These are phyloP conservation scores for Mesostigma viride DNA, from an alignment of 139 green algal genomes.

Conservation along the genomic window DNA sequence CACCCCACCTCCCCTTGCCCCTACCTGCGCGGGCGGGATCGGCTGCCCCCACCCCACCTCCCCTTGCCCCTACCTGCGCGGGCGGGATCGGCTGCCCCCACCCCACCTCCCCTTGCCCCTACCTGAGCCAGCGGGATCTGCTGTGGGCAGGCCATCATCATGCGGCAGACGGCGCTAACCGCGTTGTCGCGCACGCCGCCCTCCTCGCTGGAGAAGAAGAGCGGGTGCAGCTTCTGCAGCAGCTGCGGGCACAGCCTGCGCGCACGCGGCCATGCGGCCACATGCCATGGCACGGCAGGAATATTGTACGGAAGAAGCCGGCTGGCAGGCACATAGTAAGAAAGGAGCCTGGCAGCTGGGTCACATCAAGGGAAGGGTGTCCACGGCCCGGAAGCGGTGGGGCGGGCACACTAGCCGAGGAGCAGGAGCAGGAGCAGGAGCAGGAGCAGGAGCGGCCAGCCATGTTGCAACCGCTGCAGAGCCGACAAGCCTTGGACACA, in stretches of 20 bases:
- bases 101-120: too few species aligned
- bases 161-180: conserved; percentile 46
- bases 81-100: too few species aligned
- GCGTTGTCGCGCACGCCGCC: conserved; percentile 56
- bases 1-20: background rate
- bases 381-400: background rate
- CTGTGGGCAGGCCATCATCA: conserved; percentile 31
- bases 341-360: background rate
- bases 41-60: background rate
- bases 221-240: conserved; percentile 42
- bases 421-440: background rate
- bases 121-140: conserved; percentile 34
- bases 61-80: too few species aligned
- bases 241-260: conserved; percentile 36
- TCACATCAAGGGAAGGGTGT: background rate
- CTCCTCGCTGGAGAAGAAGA: conserved; percentile 43
- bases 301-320: background rate
- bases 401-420: background rate
- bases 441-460: background rate
- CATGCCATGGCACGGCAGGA: background rate
- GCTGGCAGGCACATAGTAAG: background rate
- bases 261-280: conserved; percentile 1
- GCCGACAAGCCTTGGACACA: too few species aligned
- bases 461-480: too few species aligned
- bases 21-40: background rate